Evolutionary conservation across 495 filamentous ascomycete species (phyloP).

Genomic region (Glutinoglossum americanum): DNA sequence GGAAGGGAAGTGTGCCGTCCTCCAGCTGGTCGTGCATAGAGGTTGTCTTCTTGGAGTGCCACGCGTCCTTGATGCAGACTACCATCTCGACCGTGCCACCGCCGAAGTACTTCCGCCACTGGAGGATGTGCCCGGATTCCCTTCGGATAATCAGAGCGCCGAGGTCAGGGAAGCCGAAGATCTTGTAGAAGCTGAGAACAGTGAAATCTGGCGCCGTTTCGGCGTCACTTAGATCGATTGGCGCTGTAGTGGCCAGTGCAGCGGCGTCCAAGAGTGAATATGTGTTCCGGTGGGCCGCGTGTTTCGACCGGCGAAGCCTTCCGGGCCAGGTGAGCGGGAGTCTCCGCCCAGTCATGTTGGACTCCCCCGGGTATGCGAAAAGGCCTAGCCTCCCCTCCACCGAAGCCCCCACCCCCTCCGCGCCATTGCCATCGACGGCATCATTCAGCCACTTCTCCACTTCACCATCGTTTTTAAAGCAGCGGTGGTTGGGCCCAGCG

Average conservation of each 20-base stretch:
- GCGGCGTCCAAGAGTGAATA: conserved; percentile 56
- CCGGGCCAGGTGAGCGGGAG: conserved; percentile 36
- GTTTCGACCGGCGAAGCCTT: conserved; percentile 23
- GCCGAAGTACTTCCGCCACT: conserved; percentile 48
- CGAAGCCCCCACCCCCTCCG: conserved; percentile 7
- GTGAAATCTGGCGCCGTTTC: conserved; percentile 47
- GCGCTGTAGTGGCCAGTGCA: conserved; percentile 44
- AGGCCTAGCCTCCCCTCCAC: conserved; percentile 23
- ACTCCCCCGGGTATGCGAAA: conserved; percentile 61
- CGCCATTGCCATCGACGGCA: conserved; percentile 10
- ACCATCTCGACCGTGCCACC: conserved; percentile 60
- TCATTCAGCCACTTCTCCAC: conserved; percentile 40
- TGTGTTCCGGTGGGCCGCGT: conserved; percentile 22
- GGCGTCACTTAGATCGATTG: conserved; percentile 37
- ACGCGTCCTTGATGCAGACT: conserved; percentile 31
- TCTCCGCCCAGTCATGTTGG: conserved; percentile 55
- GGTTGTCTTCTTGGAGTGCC: conserved; percentile 38
- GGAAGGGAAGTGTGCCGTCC: conserved; percentile 63
- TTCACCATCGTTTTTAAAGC: conserved; percentile 42
- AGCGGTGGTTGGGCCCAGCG: conserved; percentile 28
- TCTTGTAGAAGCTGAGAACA: conserved; percentile 57
- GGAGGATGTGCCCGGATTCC: conserved; percentile 36
- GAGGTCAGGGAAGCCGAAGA: conserved; percentile 62
- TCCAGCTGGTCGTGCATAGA: conserved; percentile 45
- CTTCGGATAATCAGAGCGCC: conserved; percentile 48